Percentiles rank a stretch among this genome's conserved stretches.
These are phyloP conservation scores for Aspergillus versicolor DNA, from an alignment of 2,329 filamentous ascomycete species.

Conservation along the genomic window DNA sequence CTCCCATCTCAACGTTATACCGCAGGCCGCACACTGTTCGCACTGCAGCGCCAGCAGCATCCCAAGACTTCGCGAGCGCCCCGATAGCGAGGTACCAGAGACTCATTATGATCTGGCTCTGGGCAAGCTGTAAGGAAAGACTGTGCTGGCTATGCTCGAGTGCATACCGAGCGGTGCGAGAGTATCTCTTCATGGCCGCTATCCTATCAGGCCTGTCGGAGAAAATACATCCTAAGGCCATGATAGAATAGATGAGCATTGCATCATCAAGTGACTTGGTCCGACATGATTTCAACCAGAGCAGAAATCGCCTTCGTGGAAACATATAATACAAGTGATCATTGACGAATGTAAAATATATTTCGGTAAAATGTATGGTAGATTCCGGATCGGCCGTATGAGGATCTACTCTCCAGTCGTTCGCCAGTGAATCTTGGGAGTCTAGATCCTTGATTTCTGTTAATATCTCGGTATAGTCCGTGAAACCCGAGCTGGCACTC, in stretches of 20 bases:
- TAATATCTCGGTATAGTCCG: constrained; percentile 32
- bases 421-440: constrained; percentile 29
- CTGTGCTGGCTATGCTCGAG: constrained; percentile 51
- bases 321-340: constrained; percentile 57
- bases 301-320: constrained; percentile 52
- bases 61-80: constrained; percentile 60
- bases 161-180: constrained; percentile 59
- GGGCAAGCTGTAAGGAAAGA: constrained; percentile 64
- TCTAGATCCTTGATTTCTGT: constrained; percentile 30
- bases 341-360: constrained; percentile 60
- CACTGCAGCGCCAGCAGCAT: constrained; percentile 63
- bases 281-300: constrained; percentile 53
- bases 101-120: constrained; percentile 65
- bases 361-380: constrained; percentile 52
- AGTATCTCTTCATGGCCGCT: constrained; percentile 49
- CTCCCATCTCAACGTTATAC: constrained; percentile 61
- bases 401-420: constrained; percentile 55
- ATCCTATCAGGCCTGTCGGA: constrained; percentile 48
- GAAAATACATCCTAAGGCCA: constrained; percentile 59
- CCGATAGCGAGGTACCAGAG: constrained; percentile 65
- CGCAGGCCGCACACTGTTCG: constrained; percentile 60
- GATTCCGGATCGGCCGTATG: constrained; percentile 50
- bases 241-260: constrained; percentile 61
- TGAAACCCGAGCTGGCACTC: constrained; percentile 16
- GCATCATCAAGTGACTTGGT: constrained; percentile 55